Evolutionary conservation across 202 grass and related monocot genomes (phyloP).

Genomic region (Dendrocalamus latiflorus): DNA sequence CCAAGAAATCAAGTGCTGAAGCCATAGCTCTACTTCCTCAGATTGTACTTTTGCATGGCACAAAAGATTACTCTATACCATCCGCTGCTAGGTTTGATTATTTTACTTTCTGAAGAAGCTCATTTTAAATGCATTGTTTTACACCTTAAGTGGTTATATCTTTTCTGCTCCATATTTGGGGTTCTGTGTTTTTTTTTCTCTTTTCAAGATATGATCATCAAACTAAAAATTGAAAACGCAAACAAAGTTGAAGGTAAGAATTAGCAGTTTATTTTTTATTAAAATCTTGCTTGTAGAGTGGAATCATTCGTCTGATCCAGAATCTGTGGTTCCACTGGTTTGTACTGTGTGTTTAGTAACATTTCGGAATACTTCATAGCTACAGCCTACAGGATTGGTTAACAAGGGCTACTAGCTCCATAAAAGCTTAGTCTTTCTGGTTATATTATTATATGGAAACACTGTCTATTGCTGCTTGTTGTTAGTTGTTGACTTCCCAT

Average conservation of each 20-base stretch:
- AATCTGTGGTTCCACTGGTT: background rate
- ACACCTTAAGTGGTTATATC: background rate
- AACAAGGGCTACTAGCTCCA: background rate
- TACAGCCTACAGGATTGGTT: background rate
- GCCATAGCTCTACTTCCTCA: slow-evolving; percentile 63
- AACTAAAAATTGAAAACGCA: background rate
- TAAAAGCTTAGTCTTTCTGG: background rate
- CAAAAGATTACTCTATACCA: slow-evolving; percentile 90
- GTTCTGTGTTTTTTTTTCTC: background rate
- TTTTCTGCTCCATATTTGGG: background rate
- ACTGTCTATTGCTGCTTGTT: background rate
- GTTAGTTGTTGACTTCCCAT: background rate
- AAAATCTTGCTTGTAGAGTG: background rate
- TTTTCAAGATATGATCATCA: background rate
- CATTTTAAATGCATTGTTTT: background rate
- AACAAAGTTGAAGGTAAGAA: background rate
- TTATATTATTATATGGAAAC: background rate
- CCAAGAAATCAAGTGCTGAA: slow-evolving; percentile 50
- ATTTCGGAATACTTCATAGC: background rate
- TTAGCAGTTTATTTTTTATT: background rate
- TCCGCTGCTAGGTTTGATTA: slow-evolving; percentile 72
- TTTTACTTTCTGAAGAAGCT: background rate
- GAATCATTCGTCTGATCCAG: background rate
- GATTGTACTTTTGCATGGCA: slow-evolving; percentile 90
- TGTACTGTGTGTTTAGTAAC: background rate